phyloP scores from a whole-genome alignment of 495 filamentous ascomycete species.

The Friedmanniomyces simplex region DNA sequence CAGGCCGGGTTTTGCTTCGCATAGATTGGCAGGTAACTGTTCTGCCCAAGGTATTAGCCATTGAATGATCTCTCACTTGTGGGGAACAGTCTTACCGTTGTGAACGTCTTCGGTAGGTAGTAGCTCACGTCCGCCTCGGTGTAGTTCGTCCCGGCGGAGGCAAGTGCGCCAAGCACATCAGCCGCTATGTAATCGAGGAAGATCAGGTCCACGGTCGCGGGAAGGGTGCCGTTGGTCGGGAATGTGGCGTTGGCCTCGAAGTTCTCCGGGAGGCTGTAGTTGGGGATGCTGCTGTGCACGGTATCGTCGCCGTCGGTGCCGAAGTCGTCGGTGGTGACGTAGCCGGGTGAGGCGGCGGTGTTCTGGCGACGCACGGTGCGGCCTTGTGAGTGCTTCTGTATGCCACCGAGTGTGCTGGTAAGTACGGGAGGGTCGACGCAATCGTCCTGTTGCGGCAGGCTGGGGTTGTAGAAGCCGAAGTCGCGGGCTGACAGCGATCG shows the following conservation, averaged over 20 bases:
- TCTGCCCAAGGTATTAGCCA: no score
- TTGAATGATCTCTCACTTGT: no score
- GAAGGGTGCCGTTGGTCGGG: conserved; percentile 24
- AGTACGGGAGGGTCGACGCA: conserved; percentile 33
- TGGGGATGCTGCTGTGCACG: conserved; percentile 24
- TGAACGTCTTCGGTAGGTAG: no score
- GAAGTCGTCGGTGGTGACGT: conserved; percentile 36
- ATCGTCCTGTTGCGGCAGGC: conserved; percentile 29
- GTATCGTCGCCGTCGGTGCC: conserved; percentile 35
- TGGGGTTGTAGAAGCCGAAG: conserved; percentile 27
- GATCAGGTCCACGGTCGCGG: conserved; percentile 27
- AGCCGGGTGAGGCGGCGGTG: conserved; percentile 29
- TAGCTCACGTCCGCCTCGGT: conserved; percentile 31
- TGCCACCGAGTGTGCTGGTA: conserved; percentile 8
- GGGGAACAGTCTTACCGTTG: no score
- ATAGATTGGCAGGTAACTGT: conserved; percentile 41
- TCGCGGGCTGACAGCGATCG: conserved; percentile 26
- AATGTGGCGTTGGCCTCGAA: conserved; percentile 29
- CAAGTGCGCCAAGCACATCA: conserved; percentile 28
- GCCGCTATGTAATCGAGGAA: conserved; percentile 30
- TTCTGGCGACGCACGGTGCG: conserved; percentile 35
- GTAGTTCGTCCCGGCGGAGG: conserved; percentile 33
- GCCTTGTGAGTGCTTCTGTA: conserved; percentile 7
- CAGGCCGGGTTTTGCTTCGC: conserved; percentile 37
- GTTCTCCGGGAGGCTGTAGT: conserved; percentile 20